These are phyloP conservation scores for Nemania abortiva DNA, from an alignment of 2,329 filamentous ascomycete species.

Conservation along the genomic window DNA sequence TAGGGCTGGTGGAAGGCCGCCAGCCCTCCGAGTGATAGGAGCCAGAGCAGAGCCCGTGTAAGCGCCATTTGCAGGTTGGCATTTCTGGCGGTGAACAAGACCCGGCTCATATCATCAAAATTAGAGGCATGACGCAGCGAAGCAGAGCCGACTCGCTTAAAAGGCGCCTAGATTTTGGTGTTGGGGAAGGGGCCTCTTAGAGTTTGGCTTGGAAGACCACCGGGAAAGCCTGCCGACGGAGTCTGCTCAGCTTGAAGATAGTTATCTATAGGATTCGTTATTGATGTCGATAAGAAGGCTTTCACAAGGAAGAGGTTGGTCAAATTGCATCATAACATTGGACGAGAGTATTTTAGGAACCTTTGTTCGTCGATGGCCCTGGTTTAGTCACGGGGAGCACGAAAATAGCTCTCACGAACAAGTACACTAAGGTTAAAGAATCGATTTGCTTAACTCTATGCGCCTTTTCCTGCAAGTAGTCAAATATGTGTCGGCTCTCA, in stretches of 20 bases:
- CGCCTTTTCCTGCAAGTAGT: neutral
- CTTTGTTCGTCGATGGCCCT: neutral
- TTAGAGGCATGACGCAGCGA: conserved; percentile 28
- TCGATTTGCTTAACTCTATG: conserved; percentile 4
- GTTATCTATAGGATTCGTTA: neutral
- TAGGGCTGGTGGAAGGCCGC: conserved; percentile 41
- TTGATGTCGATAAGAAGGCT: neutral
- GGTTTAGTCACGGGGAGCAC: neutral
- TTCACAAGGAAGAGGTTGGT: neutral
- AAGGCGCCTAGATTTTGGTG: neutral
- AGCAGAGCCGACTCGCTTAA: neutral
- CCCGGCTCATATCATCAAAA: conserved; percentile 15
- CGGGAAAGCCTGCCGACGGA: neutral
- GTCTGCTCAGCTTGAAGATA: conserved; percentile 10
- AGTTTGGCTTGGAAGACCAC: conserved; percentile 20
- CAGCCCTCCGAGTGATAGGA: conserved; percentile 36
- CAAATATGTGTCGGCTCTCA: neutral
- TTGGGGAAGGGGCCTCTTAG: conserved; percentile 12
- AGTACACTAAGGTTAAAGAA: neutral
- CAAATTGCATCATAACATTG: neutral
- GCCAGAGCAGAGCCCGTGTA: conserved; percentile 41
- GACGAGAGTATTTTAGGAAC: neutral
- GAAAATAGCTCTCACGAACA: neutral
- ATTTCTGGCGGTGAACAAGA: conserved; percentile 20
- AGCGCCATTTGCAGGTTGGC: conserved; percentile 39